Conservation (phyloP, 225 moss, liverwort and hornwort genomes). For the Physcomitrellopsis africana region DNA sequence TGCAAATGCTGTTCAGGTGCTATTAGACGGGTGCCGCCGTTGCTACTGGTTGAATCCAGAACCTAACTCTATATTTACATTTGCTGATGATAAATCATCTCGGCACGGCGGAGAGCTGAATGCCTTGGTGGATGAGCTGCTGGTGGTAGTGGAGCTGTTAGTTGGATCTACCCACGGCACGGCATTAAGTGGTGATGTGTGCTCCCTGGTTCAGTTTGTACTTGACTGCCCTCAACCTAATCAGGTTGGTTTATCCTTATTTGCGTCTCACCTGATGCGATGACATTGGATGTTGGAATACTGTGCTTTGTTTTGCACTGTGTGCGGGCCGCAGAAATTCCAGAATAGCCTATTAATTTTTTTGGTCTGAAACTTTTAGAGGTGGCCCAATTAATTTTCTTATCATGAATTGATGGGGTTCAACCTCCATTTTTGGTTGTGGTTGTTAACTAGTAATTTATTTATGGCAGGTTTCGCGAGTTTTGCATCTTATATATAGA, state of each 20-base stretch:
- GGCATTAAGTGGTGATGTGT: conserved; percentile 73
- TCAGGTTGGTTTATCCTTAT: conserved; percentile 55
- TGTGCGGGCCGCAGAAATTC: not conserved
- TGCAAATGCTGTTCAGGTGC: conserved; percentile 91
- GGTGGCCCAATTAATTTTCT: not conserved
- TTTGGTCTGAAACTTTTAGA: conserved; percentile 13
- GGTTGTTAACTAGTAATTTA: conserved; percentile 18
- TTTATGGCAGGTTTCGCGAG: conserved; percentile 79
- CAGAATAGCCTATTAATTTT: conserved; percentile 9
- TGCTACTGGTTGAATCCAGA: conserved; percentile 91
- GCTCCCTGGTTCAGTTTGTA: conserved; percentile 85
- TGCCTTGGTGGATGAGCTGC: conserved; percentile 89
- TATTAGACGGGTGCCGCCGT: conserved; percentile 87
- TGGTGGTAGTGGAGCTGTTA: conserved; percentile 86
- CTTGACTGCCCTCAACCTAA: conserved; percentile 94
- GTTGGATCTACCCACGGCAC: conserved; percentile 76
- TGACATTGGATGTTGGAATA: conserved; percentile 5
- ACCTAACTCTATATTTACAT: conserved; percentile 70
- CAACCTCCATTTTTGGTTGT: not conserved
- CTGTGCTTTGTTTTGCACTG: not conserved
- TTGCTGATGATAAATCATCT: conserved; percentile 74
- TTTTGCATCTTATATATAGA: conserved; percentile 88
- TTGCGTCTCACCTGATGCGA: conserved; percentile 13
- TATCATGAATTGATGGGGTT: conserved; percentile 14
- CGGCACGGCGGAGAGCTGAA: conserved; percentile 87